Evolutionary conservation across 2,329 filamentous ascomycete species (phyloP).

Genomic region (Botrytis squamosa): DNA sequence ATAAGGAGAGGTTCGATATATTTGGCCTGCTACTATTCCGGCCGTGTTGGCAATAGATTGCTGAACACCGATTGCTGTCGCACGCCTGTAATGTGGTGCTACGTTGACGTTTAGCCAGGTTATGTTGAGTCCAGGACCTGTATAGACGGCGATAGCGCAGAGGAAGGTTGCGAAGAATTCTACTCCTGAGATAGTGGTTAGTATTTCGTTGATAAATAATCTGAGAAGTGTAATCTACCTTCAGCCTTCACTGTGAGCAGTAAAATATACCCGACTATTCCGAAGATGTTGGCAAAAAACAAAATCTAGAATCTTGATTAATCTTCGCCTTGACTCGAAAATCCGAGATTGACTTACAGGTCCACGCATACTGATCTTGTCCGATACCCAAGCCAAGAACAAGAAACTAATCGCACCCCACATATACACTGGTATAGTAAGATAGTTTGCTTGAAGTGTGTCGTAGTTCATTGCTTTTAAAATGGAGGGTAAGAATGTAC

Average conservation of each 20-base stretch:
- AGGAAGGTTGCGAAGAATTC: slow-evolving; percentile 52
- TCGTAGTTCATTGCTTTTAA: slow-evolving; percentile 52
- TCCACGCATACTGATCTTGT: slow-evolving; percentile 39
- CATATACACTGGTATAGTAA: slow-evolving; percentile 58
- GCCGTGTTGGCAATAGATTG: slow-evolving; percentile 49
- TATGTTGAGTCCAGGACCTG: slow-evolving; percentile 48
- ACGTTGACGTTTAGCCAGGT: slow-evolving; percentile 49
- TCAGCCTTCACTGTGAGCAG: slow-evolving; percentile 49
- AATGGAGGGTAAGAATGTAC: slow-evolving; percentile 57
- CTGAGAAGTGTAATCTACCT: neutral
- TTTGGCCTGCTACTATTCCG: slow-evolving; percentile 43
- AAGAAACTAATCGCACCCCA: slow-evolving; percentile 50
- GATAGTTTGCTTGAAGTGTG: slow-evolving; percentile 50
- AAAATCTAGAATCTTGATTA: slow-evolving; percentile 37
- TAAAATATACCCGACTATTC: slow-evolving; percentile 50
- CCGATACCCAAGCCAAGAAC: slow-evolving; percentile 47
- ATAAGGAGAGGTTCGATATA: slow-evolving; percentile 31
- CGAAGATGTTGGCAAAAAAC: slow-evolving; percentile 43
- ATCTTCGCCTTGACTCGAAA: neutral
- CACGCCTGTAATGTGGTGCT: slow-evolving; percentile 47
- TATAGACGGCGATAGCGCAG: slow-evolving; percentile 49
- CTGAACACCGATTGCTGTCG: slow-evolving; percentile 48
- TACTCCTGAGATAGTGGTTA: slow-evolving; percentile 17
- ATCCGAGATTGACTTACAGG: slow-evolving; percentile 13
- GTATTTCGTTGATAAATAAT: neutral